Evolutionary conservation across 2,329 filamentous ascomycete genomes (phyloP), one percentile per base, ranked within the genome.

Genomic region (Diaporthe caulivora): DNA sequence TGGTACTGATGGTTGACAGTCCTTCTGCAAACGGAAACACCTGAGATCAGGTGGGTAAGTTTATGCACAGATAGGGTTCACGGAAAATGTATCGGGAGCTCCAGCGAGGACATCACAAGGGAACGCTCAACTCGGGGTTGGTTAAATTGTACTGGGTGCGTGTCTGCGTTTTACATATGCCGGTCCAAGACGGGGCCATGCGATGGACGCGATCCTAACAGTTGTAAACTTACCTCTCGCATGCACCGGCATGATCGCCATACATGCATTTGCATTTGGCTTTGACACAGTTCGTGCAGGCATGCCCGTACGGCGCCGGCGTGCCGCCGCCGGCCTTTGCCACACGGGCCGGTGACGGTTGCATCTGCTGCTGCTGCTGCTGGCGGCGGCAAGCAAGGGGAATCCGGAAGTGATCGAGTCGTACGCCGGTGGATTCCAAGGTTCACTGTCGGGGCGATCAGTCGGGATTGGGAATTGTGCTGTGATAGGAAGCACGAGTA

Each of bases 231-330:
- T 53, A 77, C 72, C 83, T 79, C 72, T 85, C 83, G 73, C 84
- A 86, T 26, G 62, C 62, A 13, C 62, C 62, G 18, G 47, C 44
- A 47, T 51, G 44, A 65, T 62, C 69, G 24, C 82, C 80, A 74
- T 85, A 77, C 73, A 87, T 84, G 78, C 86, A 87, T 75, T 86
- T 85, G 78, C 84, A 86, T 76, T 87, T 87, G 70, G 86, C 84
- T 55, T 80, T 82, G 65, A 84, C 84, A 77, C 86, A 87, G 76
- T 86, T 87, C 49, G 81, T 82, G 75, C 86, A 87, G 2, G 86
- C 85, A 37, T 84, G 80, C 40, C 85, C 85, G 74, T 87, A 87
- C 47, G 76, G 76, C 18, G 78, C 78, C 40, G 76, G 75, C 11
- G 75, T 75, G 40, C 77, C 75, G 10, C 62, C 62, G 44, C 21